A percentile compares a stretch with the other conserved stretches of the same genome.
phyloP scores from a whole-genome alignment of 1,284 basidiomycete species.

The Sphagnurus paluster region DNA sequence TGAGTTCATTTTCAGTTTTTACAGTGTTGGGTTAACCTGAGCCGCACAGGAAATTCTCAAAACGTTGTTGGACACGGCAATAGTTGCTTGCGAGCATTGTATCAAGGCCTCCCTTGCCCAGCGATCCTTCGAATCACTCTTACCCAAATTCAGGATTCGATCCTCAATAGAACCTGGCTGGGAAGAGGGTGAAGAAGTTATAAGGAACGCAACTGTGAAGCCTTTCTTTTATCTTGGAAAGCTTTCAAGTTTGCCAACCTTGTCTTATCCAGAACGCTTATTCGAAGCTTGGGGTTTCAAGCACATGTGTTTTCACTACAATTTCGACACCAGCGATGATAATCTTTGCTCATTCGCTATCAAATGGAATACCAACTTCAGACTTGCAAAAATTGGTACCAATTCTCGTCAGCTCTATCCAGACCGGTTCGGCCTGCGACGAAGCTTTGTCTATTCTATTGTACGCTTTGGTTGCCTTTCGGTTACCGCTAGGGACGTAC shows the following conservation, averaged over 20 bases:
- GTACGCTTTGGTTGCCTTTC: slow-evolving; percentile 34
- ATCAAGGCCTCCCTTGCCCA: slow-evolving; percentile 46
- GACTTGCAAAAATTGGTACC: slow-evolving; percentile 42
- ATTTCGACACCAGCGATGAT: slow-evolving; percentile 41
- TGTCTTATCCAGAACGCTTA: slow-evolving; percentile 25
- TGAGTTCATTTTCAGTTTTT: slow-evolving; percentile 16
- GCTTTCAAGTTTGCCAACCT: not conserved
- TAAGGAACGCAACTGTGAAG: slow-evolving; percentile 42
- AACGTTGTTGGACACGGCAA: slow-evolving; percentile 38
- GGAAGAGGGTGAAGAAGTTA: slow-evolving; percentile 38
- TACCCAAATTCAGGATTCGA: slow-evolving; percentile 43
- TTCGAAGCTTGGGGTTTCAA: slow-evolving; percentile 20
- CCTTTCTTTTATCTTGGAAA: slow-evolving; percentile 4
- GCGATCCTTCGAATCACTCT: slow-evolving; percentile 44
- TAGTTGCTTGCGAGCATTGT: slow-evolving; percentile 39
- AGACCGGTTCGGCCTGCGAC: slow-evolving; percentile 52
- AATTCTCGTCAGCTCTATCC: slow-evolving; percentile 48
- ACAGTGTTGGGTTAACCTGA: not conserved
- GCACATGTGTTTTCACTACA: slow-evolving; percentile 13
- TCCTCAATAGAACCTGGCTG: slow-evolving; percentile 32
- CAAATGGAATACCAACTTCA: slow-evolving; percentile 19
- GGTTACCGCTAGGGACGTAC: slow-evolving; percentile 20
- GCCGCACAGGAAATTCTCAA: slow-evolving; percentile 31
- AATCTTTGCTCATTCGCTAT: slow-evolving; percentile 45
- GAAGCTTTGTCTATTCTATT: slow-evolving; percentile 59